phyloP scores from a whole-genome alignment of 129 eudicot species.

The Escallonia rubra region DNA sequence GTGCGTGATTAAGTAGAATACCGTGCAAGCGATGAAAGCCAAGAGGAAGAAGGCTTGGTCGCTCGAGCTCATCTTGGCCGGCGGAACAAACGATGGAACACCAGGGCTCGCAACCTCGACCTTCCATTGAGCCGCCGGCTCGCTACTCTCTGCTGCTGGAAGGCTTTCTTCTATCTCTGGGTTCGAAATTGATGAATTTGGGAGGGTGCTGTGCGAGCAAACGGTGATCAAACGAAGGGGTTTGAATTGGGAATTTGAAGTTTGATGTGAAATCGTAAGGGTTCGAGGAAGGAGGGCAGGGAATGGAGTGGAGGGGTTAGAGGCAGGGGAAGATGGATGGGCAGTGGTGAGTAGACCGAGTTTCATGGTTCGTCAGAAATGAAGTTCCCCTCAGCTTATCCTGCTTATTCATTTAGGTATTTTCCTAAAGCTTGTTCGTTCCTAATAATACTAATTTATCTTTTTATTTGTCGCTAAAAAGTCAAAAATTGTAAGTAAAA shows the following conservation, averaged over 20 bases:
- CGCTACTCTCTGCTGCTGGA: neutral
- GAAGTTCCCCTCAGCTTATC: too few species aligned
- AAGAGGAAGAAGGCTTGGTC: conserved; percentile 71
- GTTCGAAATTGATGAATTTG: neutral
- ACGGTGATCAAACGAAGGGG: conserved; percentile 9
- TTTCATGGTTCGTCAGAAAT: too few species aligned
- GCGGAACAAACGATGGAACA: conserved; percentile 23
- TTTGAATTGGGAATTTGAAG: neutral
- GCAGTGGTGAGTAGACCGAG: too few species aligned
- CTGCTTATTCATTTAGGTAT: too few species aligned
- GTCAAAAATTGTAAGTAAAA: too few species aligned
- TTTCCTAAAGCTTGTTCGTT: too few species aligned
- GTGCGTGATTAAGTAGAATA: neutral
- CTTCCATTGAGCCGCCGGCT: conserved; percentile 12
- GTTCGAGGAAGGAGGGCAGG: too few species aligned
- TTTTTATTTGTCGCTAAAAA: too few species aligned
- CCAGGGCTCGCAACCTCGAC: conserved; percentile 38
- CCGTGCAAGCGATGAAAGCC: conserved; percentile 78
- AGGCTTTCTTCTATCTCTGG: neutral
- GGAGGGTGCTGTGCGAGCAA: conserved; percentile 6
- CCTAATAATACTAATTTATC: too few species aligned
- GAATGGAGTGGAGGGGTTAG: too few species aligned
- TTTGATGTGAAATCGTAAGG: too few species aligned
- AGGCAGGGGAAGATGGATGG: too few species aligned
- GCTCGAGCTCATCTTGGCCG: conserved; percentile 44